Conservation (phyloP, 352 stramenopile species). For the Phytopythium vexans region DNA sequence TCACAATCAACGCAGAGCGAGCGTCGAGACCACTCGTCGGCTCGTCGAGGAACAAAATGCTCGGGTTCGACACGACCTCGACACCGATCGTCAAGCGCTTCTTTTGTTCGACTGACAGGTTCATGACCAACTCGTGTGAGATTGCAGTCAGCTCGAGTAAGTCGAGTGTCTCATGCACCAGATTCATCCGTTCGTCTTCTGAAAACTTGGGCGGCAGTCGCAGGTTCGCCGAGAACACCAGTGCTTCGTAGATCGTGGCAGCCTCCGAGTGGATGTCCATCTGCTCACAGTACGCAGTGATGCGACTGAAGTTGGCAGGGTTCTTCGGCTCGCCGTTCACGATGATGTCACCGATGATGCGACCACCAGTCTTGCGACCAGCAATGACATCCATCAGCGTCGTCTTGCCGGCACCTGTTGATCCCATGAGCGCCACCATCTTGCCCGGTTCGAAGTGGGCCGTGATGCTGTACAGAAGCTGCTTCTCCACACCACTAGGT, state of each 20-base stretch:
- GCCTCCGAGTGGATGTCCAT: too few species aligned
- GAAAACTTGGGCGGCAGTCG: too few species aligned
- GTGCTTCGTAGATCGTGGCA: too few species aligned
- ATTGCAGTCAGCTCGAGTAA: too few species aligned
- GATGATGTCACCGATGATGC: conserved; percentile 83
- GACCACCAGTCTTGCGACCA: conserved; percentile 65
- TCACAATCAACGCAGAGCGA: conserved; percentile 83
- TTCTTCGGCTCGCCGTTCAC: too few species aligned
- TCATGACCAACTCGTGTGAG: too few species aligned
- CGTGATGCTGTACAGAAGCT: conserved; percentile 37
- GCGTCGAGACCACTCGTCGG: conserved; percentile 88
- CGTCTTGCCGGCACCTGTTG: conserved; percentile 53
- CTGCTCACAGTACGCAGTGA: too few species aligned
- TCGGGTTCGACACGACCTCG: conserved; percentile 92
- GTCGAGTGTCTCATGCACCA: too few species aligned
- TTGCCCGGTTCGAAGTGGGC: conserved; percentile 54
- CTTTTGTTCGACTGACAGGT: too few species aligned
- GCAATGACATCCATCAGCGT: conserved; percentile 73
- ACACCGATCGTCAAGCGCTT: conserved; percentile 92
- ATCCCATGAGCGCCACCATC: conserved; percentile 78
- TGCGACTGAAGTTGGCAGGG: too few species aligned
- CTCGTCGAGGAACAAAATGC: conserved; percentile 93
- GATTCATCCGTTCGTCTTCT: too few species aligned
- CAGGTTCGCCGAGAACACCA: too few species aligned
- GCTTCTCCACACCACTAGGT: conserved; percentile 41